Conservation (phyloP, 768 basidiomycete genomes). For the Xerocomellus amylosporus region DNA sequence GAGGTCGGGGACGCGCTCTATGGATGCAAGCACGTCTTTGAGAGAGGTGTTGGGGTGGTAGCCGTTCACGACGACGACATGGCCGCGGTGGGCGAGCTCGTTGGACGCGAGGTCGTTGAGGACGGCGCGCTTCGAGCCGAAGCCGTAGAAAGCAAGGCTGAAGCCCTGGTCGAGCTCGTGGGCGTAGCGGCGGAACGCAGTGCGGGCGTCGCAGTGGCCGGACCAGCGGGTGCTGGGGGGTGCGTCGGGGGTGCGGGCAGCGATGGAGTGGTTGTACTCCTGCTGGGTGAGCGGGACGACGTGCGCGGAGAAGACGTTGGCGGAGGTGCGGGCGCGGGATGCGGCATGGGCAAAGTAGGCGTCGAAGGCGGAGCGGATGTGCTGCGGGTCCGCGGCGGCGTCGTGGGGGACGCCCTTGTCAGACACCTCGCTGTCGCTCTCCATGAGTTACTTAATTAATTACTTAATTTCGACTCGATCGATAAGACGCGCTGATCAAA, state of each 20-base stretch:
- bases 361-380: slow-evolving; percentile 66
- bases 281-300: slow-evolving; percentile 69
- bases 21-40: slow-evolving; percentile 63
- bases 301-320: slow-evolving; percentile 73
- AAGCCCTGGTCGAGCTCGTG: slow-evolving; percentile 80
- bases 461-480: slow-evolving; percentile 24
- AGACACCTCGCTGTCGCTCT: slow-evolving; percentile 28
- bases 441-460: slow-evolving; percentile 24
- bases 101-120: slow-evolving; percentile 73
- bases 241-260: slow-evolving; percentile 9
- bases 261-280: slow-evolving; percentile 46
- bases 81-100: slow-evolving; percentile 54
- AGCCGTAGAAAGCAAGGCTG: slow-evolving; percentile 85
- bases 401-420: slow-evolving; percentile 23
- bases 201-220: slow-evolving; percentile 9
- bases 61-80: slow-evolving; percentile 77
- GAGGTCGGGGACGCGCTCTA: slow-evolving; percentile 42
- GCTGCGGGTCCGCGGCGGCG: not conserved
- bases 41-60: slow-evolving; percentile 67
- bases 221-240: slow-evolving; percentile 21
- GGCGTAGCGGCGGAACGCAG: slow-evolving; percentile 58
- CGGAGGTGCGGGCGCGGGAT: slow-evolving; percentile 67
- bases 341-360: slow-evolving; percentile 74
- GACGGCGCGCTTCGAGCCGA: slow-evolving; percentile 78
- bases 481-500: slow-evolving; percentile 31